Conservation (phyloP, 257 asterid species). For the Solanum gracilifrons region DNA sequence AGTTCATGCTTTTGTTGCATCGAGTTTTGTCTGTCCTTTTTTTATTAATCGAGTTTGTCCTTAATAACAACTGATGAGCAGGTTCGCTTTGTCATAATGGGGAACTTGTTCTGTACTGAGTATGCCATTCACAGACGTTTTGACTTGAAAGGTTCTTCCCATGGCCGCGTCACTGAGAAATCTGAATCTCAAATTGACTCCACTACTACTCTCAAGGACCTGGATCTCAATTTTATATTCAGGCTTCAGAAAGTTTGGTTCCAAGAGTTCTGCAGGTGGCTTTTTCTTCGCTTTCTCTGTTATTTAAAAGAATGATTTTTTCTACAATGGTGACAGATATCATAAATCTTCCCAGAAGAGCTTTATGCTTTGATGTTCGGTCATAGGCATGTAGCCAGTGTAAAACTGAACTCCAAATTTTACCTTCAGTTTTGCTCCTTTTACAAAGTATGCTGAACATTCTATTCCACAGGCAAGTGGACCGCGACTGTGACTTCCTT, state of each 20-base stretch:
- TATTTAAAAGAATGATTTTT: neutral
- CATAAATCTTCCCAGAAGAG: neutral
- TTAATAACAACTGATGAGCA: slow-evolving; percentile 14
- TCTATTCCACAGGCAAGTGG: slow-evolving; percentile 64
- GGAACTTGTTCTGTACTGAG: slow-evolving; percentile 74
- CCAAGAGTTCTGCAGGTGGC: slow-evolving; percentile 67
- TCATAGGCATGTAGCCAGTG: neutral
- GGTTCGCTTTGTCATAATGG: slow-evolving; percentile 94
- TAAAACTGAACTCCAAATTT: neutral
- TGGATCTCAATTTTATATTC: slow-evolving; percentile 77
- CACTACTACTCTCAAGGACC: slow-evolving; percentile 85
- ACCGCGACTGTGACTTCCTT: slow-evolving; percentile 83
- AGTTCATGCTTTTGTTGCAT: neutral
- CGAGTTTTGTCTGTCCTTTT: neutral
- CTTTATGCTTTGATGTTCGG: neutral
- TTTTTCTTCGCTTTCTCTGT: neutral
- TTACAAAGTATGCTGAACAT: neutral
- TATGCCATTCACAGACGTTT: slow-evolving; percentile 66
- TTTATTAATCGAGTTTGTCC: neutral
- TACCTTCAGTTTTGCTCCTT: neutral
- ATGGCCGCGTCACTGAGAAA: slow-evolving; percentile 65
- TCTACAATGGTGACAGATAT: neutral
- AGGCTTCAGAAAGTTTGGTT: slow-evolving; percentile 62
- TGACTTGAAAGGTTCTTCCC: slow-evolving; percentile 92
- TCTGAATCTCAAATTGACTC: slow-evolving; percentile 65